Percentiles rank a stretch among this genome's conserved stretches.
Evolutionary conservation across 257 asterid species (phyloP).

Genomic region (Solanum sitiens): DNA sequence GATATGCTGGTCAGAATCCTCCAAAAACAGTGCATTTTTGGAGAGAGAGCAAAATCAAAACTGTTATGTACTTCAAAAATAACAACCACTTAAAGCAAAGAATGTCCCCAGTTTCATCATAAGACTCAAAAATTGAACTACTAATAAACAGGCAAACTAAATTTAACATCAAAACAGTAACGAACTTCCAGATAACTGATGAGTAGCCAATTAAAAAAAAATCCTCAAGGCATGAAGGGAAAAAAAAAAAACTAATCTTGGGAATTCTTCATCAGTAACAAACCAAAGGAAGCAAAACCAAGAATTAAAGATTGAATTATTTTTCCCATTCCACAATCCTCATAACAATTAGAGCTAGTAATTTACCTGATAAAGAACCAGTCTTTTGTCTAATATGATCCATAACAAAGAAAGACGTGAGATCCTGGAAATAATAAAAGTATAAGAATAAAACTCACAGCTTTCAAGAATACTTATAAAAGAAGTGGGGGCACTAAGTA

Average conservation of each 20-base stretch:
- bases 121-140: neutral
- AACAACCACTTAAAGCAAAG: neutral
- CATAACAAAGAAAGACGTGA: conserved; percentile 35
- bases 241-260: neutral
- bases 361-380: conserved; percentile 24
- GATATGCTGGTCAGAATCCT: neutral
- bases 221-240: neutral
- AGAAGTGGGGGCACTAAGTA: neutral
- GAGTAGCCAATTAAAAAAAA: neutral
- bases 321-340: neutral
- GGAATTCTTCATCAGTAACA: neutral
- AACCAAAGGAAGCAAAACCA: neutral
- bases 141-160: neutral
- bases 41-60: neutral
- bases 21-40: neutral
- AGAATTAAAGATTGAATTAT: conserved; percentile 2
- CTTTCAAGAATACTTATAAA: neutral
- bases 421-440: conserved; percentile 35
- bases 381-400: conserved; percentile 22
- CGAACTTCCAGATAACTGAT: neutral
- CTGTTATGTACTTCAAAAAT: neutral
- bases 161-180: neutral
- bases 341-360: neutral
- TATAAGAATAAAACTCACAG: conserved; percentile 6
- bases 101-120: neutral